Base-by-base conservation (phyloP, 1,284 basidiomycete species). In the Mycosarcoma mackinlayi region DNA sequence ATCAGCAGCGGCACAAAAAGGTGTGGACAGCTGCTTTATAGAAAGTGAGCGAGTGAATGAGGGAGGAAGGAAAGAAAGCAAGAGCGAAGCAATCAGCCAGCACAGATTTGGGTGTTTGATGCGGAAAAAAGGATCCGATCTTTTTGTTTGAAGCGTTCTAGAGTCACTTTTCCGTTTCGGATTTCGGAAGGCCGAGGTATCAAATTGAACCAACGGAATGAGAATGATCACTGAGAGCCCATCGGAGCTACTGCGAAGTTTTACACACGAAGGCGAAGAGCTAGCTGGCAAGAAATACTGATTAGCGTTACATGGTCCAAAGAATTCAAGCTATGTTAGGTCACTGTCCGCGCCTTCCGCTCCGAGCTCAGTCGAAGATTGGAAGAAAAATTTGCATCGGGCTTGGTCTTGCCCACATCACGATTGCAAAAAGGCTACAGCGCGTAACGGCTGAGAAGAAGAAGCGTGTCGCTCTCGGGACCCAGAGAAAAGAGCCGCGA, bases 1-100 rank as follows among this genome's bases (percentile, higher is more conserved):
- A 19, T 39, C 60, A 56, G 53, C 60, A 63, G 53, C 48, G 39
- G 53, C 30, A 25, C 31, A 47, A 47, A 37, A 35, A 35, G 13
- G 37, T 33, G 44, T 33, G 60, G 38, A 38, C 14, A 33, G 37
- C 53, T 56, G 44, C 44, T 28, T 37, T 47, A 25, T 42, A 21
- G n/a, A n/a, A 24, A 18, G 31, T 28, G 24, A 19, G 35, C 23
- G 31, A 34, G 33, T 27, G 8, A 35, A n/a, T 7, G 19, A 24
- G 42, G 10, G 27, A 39, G 28, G 23, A 31, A 25, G 42, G 14
- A 40, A 16, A 28, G 23, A 25, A 27, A 34, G 25, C 33, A 39
- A 35, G 23, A 16, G 14, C 7, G 13, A 33, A 21, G 23, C 21
- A 14, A 35, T 9, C 21, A 19, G 9, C 18, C 37, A 19, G 7